These are phyloP conservation scores for Senna siamea DNA, from an alignment of 306 rosid genomes.

Conservation along the genomic window DNA sequence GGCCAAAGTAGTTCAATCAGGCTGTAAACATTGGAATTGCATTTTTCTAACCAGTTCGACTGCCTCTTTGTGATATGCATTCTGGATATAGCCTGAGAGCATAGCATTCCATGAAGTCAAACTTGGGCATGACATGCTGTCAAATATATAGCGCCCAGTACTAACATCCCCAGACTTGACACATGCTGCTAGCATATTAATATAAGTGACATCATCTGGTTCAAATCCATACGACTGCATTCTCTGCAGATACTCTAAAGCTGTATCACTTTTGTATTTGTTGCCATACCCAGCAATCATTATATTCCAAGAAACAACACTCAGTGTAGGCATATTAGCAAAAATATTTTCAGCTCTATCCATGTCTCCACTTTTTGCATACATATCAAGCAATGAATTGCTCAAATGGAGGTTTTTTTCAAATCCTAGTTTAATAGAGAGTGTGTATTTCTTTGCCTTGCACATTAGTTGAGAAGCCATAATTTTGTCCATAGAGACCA, in stretches of 20 bases:
- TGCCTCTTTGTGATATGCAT: constrained; percentile 57
- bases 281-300: constrained; percentile 79
- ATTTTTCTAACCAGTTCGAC: constrained; percentile 62
- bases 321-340: constrained; percentile 41
- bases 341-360: constrained; percentile 65
- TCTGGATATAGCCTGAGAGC: constrained; percentile 69
- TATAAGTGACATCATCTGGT: constrained; percentile 73
- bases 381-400: constrained; percentile 81
- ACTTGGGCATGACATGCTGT: constrained; percentile 61
- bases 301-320: constrained; percentile 78
- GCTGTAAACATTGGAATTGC: constrained; percentile 61
- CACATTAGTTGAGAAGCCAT: too few species aligned
- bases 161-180: constrained; percentile 67
- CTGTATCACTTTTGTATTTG: constrained; percentile 49
- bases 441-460: constrained; percentile 63
- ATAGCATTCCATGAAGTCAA: constrained; percentile 82
- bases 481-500: constrained; percentile 38
- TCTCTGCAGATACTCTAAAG: constrained; percentile 52
- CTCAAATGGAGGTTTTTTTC: constrained; percentile 65
- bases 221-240: constrained; percentile 61
- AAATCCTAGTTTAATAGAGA: constrained; percentile 66
- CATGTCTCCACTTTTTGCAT: constrained; percentile 68
- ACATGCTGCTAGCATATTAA: constrained; percentile 69
- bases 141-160: constrained; percentile 68
- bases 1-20: constrained; percentile 72